Evolutionary conservation across 208 protist species (phyloP).

Genomic region (Wallacemonas sp.): DNA sequence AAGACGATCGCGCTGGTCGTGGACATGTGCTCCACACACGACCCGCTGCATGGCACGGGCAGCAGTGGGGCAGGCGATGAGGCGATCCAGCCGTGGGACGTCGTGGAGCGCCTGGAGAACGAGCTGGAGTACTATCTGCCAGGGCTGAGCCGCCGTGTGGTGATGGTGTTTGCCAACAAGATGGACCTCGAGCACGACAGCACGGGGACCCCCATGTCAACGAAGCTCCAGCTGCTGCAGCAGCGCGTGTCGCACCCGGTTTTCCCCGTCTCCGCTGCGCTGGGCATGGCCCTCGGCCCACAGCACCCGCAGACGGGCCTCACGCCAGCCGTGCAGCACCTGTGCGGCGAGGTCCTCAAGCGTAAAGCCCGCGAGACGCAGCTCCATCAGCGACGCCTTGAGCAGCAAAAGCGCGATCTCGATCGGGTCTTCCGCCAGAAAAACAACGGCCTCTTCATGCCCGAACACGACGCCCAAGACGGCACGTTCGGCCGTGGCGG

Average conservation of each 20-base stretch:
- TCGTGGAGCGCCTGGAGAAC: slow-evolving; percentile 66
- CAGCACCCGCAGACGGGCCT: slow-evolving; percentile 58
- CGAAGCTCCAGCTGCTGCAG: slow-evolving; percentile 73
- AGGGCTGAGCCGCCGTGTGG: slow-evolving; percentile 58
- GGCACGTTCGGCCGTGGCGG: slow-evolving; percentile 9
- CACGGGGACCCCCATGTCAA: slow-evolving; percentile 32
- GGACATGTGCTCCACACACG: slow-evolving; percentile 84
- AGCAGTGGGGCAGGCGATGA: slow-evolving; percentile 5
- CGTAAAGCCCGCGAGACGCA: slow-evolving; percentile 45
- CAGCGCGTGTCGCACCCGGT: slow-evolving; percentile 67
- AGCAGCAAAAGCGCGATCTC: slow-evolving; percentile 42
- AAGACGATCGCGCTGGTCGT: slow-evolving; percentile 86
- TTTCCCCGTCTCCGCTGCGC: slow-evolving; percentile 88
- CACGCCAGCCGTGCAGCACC: slow-evolving; percentile 53
- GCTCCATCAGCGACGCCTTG: slow-evolving; percentile 30
- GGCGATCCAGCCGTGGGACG: slow-evolving; percentile 78
- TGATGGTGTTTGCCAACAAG: slow-evolving; percentile 92
- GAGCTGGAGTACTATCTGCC: slow-evolving; percentile 91
- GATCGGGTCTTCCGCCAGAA: slow-evolving; percentile 66
- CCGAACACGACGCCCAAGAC: not conserved
- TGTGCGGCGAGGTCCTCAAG: slow-evolving; percentile 71
- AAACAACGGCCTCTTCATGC: slow-evolving; percentile 71
- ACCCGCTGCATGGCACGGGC: slow-evolving; percentile 24
- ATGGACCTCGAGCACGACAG: slow-evolving; percentile 83
- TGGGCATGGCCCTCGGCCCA: slow-evolving; percentile 61